Conservation (phyloP, 1,284 basidiomycete genomes). For the Cryptococcus sp. region DNA sequence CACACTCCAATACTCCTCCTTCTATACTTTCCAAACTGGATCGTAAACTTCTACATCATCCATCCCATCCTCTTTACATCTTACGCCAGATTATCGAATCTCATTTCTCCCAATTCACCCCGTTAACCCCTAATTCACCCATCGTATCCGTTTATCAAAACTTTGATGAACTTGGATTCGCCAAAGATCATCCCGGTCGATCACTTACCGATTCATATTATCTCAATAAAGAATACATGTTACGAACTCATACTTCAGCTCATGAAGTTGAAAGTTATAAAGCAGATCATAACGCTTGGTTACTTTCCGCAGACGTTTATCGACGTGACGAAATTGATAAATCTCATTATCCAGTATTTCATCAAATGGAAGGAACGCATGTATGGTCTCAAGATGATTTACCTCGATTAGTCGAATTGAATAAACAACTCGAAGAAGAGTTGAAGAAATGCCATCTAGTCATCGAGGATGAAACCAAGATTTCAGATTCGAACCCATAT, state of each 20-base stretch:
- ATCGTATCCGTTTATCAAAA: conserved; percentile 88
- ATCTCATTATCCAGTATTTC: conserved; percentile 96
- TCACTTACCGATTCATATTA: conserved; percentile 92
- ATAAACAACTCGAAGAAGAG: conserved; percentile 58
- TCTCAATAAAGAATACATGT: conserved; percentile 81
- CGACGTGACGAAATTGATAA: conserved; percentile 96
- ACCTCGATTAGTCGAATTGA: conserved; percentile 46
- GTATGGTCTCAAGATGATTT: conserved; percentile 58
- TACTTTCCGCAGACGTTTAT: conserved; percentile 97
- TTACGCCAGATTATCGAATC: conserved; percentile 79
- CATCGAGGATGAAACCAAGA: conserved; percentile 78
- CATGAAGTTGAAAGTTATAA: conserved; percentile 93
- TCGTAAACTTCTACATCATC: conserved; percentile 68
- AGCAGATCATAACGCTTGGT: conserved; percentile 71
- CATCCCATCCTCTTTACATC: conserved; percentile 78
- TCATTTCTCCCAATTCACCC: conserved; percentile 64
- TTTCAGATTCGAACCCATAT: conserved; percentile 71
- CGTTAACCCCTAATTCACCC: conserved; percentile 62
- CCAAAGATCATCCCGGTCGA: conserved; percentile 87
- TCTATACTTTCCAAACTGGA: conserved; percentile 72
- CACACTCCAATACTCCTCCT: conserved; percentile 77
- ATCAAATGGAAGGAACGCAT: conserved; percentile 94
- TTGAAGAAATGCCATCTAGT: conserved; percentile 67
- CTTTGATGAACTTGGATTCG: conserved; percentile 95
- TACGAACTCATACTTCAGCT: conserved; percentile 94